A percentile compares a stretch with the other conserved stretches of the same genome.
Evolutionary conservation across 2,329 filamentous ascomycete genomes (phyloP).

Genomic region (Atkinsonella hypoxylon): DNA sequence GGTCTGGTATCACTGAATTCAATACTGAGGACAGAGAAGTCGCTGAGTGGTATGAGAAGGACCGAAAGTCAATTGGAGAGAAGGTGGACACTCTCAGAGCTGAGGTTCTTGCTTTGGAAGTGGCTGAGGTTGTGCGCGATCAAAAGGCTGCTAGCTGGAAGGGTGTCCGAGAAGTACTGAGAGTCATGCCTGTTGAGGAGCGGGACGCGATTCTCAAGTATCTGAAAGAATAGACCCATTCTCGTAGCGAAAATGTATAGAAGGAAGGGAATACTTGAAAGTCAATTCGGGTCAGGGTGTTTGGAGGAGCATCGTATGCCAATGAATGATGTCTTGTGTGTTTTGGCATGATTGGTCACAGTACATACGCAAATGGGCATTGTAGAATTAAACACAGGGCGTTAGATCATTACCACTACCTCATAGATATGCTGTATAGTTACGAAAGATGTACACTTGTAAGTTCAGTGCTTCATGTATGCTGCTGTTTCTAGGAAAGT

Average conservation of each 20-base stretch:
- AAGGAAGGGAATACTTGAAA: background rate
- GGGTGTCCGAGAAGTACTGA: constrained; percentile 75
- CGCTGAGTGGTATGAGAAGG: constrained; percentile 92
- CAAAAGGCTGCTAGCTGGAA: constrained; percentile 61
- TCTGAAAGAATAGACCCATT: constrained; percentile 29
- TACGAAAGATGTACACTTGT: constrained; percentile 2
- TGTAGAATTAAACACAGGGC: constrained; percentile 2
- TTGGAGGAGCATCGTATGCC: constrained; percentile 6
- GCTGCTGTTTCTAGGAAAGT: background rate
- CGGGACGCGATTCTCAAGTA: constrained; percentile 68
- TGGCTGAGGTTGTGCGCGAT: constrained; percentile 31
- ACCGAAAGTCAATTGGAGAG: constrained; percentile 67
- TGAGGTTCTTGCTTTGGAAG: constrained; percentile 46
- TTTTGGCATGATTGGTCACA: background rate
- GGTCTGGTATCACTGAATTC: constrained; percentile 70
- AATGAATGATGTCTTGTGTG: background rate
- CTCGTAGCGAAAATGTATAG: background rate
- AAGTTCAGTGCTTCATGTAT: background rate
- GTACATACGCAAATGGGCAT: constrained; percentile 1
- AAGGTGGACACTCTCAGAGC: constrained; percentile 79
- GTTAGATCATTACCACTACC: constrained; percentile 3
- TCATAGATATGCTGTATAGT: constrained; percentile 2
- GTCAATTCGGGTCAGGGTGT: background rate
- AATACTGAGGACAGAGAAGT: constrained; percentile 70
- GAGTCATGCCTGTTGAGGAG: constrained; percentile 79